These are phyloP conservation scores for Talaromyces proteolyticus DNA, from an alignment of 495 filamentous ascomycete species.

Conservation along the genomic window DNA sequence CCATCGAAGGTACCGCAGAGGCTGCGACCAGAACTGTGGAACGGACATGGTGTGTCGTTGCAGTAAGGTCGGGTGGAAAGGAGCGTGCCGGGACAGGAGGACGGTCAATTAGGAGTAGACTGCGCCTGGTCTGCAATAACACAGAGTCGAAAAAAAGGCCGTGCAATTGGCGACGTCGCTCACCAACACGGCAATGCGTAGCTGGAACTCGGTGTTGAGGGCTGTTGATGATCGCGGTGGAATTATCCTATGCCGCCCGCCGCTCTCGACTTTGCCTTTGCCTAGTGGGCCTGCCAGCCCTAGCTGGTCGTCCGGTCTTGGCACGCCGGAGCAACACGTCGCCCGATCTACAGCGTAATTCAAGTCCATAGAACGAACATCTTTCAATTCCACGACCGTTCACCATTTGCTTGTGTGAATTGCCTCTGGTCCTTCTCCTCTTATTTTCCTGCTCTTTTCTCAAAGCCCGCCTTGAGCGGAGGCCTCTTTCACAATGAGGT, in stretches of 20 bases:
- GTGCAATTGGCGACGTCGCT: too few relatives aligned
- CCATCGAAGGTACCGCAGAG: constrained; percentile 81
- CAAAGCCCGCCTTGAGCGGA: constrained; percentile 30
- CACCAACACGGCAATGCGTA: too few relatives aligned
- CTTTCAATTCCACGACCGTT: constrained; percentile 15
- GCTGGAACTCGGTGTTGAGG: too few relatives aligned
- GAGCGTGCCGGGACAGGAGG: background rate
- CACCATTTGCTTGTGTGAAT: background rate
- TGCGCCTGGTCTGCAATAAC: too few relatives aligned
- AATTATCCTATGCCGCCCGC: background rate
- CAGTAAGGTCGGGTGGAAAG: background rate
- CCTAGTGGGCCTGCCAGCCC: background rate
- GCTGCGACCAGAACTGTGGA: constrained; percentile 77
- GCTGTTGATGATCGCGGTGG: too few relatives aligned
- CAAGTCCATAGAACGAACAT: too few relatives aligned
- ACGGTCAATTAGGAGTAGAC: too few relatives aligned
- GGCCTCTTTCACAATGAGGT: constrained; percentile 57
- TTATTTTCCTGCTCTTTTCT: constrained; percentile 10
- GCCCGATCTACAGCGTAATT: constrained; percentile 29
- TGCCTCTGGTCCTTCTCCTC: constrained; percentile 8
- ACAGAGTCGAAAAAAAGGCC: too few relatives aligned
- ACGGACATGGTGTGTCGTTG: constrained; percentile 46
- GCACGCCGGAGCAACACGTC: constrained; percentile 42
- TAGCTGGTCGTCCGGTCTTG: constrained; percentile 28
- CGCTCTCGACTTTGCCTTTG: background rate